Evolutionary conservation across 306 rosid species (phyloP).

Genomic region (Vigna hirtella): DNA sequence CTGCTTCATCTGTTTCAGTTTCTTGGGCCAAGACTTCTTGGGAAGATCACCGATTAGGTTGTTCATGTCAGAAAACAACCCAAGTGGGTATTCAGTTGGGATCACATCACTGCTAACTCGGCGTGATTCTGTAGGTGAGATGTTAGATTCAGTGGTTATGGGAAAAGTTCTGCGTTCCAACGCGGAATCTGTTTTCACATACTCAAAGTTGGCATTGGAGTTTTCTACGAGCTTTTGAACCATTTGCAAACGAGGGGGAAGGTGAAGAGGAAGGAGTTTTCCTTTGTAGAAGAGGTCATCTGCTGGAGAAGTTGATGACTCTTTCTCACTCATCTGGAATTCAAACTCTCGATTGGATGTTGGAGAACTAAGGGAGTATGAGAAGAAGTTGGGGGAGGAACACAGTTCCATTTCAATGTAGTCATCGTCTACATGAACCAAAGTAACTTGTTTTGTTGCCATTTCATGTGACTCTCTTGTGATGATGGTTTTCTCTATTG

Average conservation of each 20-base stretch:
- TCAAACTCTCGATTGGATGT: slow-evolving; percentile 79
- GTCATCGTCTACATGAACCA: slow-evolving; percentile 69
- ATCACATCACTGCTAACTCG: slow-evolving; percentile 70
- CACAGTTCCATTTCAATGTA: slow-evolving; percentile 88
- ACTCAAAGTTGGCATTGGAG: slow-evolving; percentile 44
- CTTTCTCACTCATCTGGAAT: slow-evolving; percentile 77
- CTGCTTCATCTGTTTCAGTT: slow-evolving; percentile 73
- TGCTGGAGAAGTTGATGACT: slow-evolving; percentile 72
- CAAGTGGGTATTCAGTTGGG: slow-evolving; percentile 63
- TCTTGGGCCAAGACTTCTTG: slow-evolving; percentile 70
- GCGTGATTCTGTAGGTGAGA: slow-evolving; percentile 71
- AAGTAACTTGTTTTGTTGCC: slow-evolving; percentile 60
- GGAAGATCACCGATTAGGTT: slow-evolving; percentile 48
- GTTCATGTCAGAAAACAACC: slow-evolving; percentile 56
- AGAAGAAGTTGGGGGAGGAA: slow-evolving; percentile 61
- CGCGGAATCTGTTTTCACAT: slow-evolving; percentile 43
- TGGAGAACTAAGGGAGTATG: slow-evolving; percentile 65
- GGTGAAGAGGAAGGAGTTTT: slow-evolving; percentile 93
- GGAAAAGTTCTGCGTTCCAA: slow-evolving; percentile 53
- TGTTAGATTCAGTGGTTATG: slow-evolving; percentile 57
- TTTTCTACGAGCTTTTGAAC: slow-evolving; percentile 67
- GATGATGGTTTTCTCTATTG: slow-evolving; percentile 44
- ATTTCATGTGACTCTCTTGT: slow-evolving; percentile 56
- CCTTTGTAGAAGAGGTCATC: slow-evolving; percentile 99
- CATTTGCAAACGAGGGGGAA: slow-evolving; percentile 93